Conservation (phyloP, 108 stramenopile species). For the Discostella stelligeroides region DNA sequence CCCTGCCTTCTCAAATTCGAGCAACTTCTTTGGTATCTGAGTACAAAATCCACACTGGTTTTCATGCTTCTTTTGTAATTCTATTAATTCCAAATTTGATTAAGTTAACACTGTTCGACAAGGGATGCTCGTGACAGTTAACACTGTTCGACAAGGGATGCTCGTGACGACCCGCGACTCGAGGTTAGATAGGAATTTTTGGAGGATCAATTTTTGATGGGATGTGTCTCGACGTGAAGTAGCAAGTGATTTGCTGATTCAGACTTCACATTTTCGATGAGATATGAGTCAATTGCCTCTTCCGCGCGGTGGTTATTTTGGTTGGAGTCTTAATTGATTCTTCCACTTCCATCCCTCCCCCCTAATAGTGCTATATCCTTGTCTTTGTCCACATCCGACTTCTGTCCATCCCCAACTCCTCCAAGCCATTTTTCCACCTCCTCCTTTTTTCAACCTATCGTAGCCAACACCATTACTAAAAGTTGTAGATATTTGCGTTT, state of each 20-base stretch:
- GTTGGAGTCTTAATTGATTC: too few species aligned
- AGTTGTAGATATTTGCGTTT: constrained; percentile 38
- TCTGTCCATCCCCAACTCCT: too few species aligned
- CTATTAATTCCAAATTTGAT: constrained; percentile 33
- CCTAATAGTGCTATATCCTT: neutral
- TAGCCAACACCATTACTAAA: constrained; percentile 24
- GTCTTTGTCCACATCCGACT: too few species aligned
- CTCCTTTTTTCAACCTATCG: constrained; percentile 20
- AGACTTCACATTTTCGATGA: constrained; percentile 8
- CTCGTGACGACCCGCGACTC: too few species aligned
- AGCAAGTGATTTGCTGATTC: constrained; percentile 1
- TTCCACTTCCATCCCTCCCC: neutral
- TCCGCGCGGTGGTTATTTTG: constrained; percentile 27
- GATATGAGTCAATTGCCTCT: constrained; percentile 40
- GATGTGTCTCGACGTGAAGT: constrained; percentile 40
- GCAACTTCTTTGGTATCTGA: constrained; percentile 60
- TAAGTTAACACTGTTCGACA: too few species aligned
- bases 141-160: constrained; percentile 33
- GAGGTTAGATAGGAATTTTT: constrained; percentile 40
- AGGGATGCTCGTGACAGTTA: too few species aligned
- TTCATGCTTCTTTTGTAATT: constrained; percentile 35
- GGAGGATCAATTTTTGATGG: constrained; percentile 31
- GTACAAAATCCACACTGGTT: constrained; percentile 40
- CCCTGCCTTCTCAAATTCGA: constrained; percentile 62
- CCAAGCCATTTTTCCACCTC: constrained; percentile 39